Evolutionary conservation across 2,329 filamentous ascomycete genomes (phyloP).

Genomic region (Ophioceras dolichostomum): DNA sequence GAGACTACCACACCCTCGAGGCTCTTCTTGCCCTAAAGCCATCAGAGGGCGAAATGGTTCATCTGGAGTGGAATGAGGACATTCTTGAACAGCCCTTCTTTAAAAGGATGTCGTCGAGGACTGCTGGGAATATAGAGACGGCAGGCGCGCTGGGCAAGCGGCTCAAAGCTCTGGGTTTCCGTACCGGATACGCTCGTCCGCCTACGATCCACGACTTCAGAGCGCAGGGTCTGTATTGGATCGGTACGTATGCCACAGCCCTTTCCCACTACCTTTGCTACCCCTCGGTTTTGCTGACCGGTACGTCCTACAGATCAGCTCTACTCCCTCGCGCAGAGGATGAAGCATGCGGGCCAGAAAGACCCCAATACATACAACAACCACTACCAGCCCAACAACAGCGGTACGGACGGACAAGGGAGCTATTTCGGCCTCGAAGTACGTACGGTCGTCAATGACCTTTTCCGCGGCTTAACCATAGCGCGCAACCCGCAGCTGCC

Average conservation of each 20-base stretch:
- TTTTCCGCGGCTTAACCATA: constrained; percentile 2
- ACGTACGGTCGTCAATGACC: not conserved
- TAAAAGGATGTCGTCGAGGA: constrained; percentile 12
- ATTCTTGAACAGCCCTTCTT: not conserved
- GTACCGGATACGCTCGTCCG: not conserved
- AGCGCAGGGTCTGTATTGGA: not conserved
- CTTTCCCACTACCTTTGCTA: not conserved
- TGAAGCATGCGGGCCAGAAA: constrained; percentile 1
- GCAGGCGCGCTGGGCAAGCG: not conserved
- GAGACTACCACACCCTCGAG: not conserved
- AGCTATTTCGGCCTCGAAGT: constrained; percentile 1
- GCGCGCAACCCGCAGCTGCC: not conserved
- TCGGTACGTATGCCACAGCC: not conserved
- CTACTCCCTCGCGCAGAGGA: constrained; percentile 1
- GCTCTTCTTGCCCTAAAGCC: not conserved
- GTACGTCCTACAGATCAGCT: not conserved
- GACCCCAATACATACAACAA: constrained; percentile 3
- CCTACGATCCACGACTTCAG: not conserved
- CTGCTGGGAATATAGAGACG: constrained; percentile 4
- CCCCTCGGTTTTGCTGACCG: not conserved
- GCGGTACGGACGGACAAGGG: not conserved
- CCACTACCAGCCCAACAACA: constrained; percentile 3
- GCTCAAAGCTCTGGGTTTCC: not conserved
- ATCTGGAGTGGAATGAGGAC: too few species aligned
- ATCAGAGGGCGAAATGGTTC: too few species aligned